phyloP scores from a whole-genome alignment of 2,329 filamentous ascomycete genomes.

The Nemania sp. region DNA sequence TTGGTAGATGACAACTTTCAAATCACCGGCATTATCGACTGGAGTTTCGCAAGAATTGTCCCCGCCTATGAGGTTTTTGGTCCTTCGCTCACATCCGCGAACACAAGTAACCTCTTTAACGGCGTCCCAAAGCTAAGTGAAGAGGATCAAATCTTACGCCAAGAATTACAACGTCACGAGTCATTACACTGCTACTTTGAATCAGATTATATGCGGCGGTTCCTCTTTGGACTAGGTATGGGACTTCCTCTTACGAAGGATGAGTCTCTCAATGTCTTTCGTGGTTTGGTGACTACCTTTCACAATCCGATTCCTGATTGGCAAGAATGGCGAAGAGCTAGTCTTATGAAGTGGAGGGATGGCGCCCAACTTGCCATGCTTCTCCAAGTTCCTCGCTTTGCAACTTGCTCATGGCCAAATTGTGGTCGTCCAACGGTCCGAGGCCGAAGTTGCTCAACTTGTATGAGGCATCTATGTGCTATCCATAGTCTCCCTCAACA shows the following conservation, averaged over 20 bases:
- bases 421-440: slow-evolving; percentile 30
- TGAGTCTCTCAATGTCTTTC: slow-evolving; percentile 34
- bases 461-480: slow-evolving; percentile 27
- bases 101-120: slow-evolving; percentile 14
- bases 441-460: slow-evolving; percentile 24
- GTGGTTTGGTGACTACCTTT: slow-evolving; percentile 39
- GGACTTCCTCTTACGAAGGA: slow-evolving; percentile 32
- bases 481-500: slow-evolving; percentile 29
- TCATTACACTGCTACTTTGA: slow-evolving; percentile 32
- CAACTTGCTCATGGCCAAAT: slow-evolving; percentile 18
- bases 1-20: slow-evolving; percentile 28
- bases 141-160: slow-evolving; percentile 18
- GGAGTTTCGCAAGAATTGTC: slow-evolving; percentile 27
- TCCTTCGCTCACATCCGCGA: slow-evolving; percentile 27
- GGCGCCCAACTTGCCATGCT: slow-evolving; percentile 21
- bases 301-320: slow-evolving; percentile 27
- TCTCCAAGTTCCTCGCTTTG: slow-evolving; percentile 29
- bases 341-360: slow-evolving; percentile 11
- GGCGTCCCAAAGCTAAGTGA: slow-evolving; percentile 19
- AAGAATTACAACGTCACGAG: slow-evolving; percentile 17
- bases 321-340: slow-evolving; percentile 28
- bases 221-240: slow-evolving; percentile 41
- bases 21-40: slow-evolving; percentile 30
- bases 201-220: slow-evolving; percentile 40
- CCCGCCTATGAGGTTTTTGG: slow-evolving; percentile 33